Evolutionary conservation across 805 yeast genomes (phyloP).

Genomic region (Kuraishia cidri): DNA sequence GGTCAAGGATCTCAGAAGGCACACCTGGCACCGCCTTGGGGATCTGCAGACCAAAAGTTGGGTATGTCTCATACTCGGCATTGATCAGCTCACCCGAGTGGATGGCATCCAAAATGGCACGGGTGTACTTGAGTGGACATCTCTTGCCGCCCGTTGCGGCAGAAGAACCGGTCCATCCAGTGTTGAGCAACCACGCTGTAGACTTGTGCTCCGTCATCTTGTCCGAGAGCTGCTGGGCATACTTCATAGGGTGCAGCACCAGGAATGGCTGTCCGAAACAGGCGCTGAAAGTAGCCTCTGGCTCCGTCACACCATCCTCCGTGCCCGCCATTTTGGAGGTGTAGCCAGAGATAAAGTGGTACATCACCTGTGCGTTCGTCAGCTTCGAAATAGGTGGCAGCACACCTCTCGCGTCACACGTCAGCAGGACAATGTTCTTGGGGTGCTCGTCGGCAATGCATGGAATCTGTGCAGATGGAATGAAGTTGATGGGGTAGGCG

Average conservation of each 20-base stretch:
- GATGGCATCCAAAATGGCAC: constrained; percentile 91
- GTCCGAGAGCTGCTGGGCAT: constrained; percentile 92
- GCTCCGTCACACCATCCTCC: constrained; percentile 97
- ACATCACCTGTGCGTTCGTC: constrained; percentile 95
- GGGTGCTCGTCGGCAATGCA: constrained; percentile 89
- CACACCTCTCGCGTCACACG: constrained; percentile 98
- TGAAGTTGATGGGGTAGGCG: constrained; percentile 96
- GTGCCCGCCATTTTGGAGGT: constrained; percentile 99
- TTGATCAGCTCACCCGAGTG: constrained; percentile 83
- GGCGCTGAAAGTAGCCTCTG: constrained; percentile 95
- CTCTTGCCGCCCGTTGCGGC: constrained; percentile 92
- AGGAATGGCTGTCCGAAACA: constrained; percentile 99
- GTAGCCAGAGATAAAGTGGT: constrained; percentile 97
- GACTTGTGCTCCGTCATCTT: constrained; percentile 86
- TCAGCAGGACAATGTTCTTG: constrained; percentile 80
- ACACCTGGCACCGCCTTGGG: constrained; percentile 80
- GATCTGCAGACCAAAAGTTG: constrained; percentile 77
- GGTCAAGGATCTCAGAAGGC: constrained; percentile 80
- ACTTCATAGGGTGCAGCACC: constrained; percentile 96
- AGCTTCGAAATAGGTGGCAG: constrained; percentile 94
- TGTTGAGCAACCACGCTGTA: constrained; percentile 92
- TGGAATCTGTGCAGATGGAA: constrained; percentile 94
- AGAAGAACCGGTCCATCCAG: constrained; percentile 98
- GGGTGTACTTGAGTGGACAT: constrained; percentile 95
- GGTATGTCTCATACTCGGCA: constrained; percentile 77